Base-by-base conservation (phyloP, 2,329 filamentous ascomycete genomes). In the Metarhizium rileyi region DNA sequence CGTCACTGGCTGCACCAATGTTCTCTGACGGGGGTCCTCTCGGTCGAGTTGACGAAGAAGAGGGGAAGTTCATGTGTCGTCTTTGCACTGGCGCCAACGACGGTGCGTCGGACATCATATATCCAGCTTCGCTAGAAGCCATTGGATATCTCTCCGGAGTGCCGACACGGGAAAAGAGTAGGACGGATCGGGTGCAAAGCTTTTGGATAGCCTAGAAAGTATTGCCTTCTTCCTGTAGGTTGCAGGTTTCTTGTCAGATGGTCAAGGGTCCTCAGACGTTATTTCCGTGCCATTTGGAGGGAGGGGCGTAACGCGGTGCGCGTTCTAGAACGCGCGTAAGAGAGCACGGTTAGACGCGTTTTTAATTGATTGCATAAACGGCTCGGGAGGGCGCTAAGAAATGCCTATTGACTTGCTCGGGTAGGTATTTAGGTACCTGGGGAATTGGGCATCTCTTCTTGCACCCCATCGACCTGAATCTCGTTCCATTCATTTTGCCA, bases 21-120 rank as follows among this genome's bases (percentile, higher is more conserved):
- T 76, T 81, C 64, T 84, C 81, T 4, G 81, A 83, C 1, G 78
- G 80, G n/a, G 79, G 80, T 0, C 71, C 78, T 56, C 76, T 68
- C 25, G 78, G 77, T 35, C 77, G 72, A 14, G 71, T 67, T 35
- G 72, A 70, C 6, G 77, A 78, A 7, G 77, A 80, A 41, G 75
- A 74, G 50, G 72, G 71, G 48, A 72, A 68, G 47, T 63, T 66
- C 27, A 65, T 61, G 52, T 68, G 67, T 50, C 68, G 65, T 53
- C 68, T 68, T 46, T 73, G 73, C 41, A 75, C 60, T 36, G 65
- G 65, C 44, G 66, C 60, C 54, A 69, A 66, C 42, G 70, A 72
- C 46, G 69, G 67, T 50, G 68, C 74, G 58, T 81, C 78, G 53
- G 78, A 81, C 75, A 80, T 80, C 58, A 72, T 64, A 58, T 73